Conservation (phyloP, 495 filamentous ascomycete species). For the Hypoxylon fuscum region DNA sequence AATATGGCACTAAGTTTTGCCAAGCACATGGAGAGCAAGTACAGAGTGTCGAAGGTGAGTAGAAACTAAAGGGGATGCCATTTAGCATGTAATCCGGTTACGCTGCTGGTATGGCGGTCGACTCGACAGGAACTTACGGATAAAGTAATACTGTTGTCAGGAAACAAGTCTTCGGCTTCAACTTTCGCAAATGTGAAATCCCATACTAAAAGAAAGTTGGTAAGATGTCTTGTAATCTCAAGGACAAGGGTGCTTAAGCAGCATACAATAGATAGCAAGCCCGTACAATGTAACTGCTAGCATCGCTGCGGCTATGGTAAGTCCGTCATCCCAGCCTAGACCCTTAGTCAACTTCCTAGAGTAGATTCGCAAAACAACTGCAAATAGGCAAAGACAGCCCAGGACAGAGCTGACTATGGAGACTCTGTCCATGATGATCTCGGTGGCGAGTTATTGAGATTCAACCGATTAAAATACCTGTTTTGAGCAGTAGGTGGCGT, state of each 20-base stretch:
- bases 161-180: background rate
- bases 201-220: conserved; percentile 2
- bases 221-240: background rate
- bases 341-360: conserved; percentile 20
- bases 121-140: conserved; percentile 18
- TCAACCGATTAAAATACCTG: background rate
- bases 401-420: conserved; percentile 4
- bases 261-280: too few species aligned
- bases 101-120: background rate
- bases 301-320: conserved; percentile 12
- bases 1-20: conserved; percentile 49
- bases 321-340: conserved; percentile 35
- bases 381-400: conserved; percentile 9
- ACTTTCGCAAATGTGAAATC: background rate
- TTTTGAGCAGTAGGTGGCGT: background rate
- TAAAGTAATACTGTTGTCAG: background rate
- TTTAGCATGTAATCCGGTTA: background rate
- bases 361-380: conserved; percentile 20
- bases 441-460: background rate
- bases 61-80: conserved; percentile 18
- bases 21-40: conserved; percentile 33
- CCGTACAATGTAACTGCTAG: conserved; percentile 15
- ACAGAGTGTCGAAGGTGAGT: conserved; percentile 16
- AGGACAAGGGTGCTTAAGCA: too few species aligned
- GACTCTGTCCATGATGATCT: background rate